Evolutionary conservation across 805 yeast genomes (phyloP).

Genomic region (Torulaspora quercuum): DNA sequence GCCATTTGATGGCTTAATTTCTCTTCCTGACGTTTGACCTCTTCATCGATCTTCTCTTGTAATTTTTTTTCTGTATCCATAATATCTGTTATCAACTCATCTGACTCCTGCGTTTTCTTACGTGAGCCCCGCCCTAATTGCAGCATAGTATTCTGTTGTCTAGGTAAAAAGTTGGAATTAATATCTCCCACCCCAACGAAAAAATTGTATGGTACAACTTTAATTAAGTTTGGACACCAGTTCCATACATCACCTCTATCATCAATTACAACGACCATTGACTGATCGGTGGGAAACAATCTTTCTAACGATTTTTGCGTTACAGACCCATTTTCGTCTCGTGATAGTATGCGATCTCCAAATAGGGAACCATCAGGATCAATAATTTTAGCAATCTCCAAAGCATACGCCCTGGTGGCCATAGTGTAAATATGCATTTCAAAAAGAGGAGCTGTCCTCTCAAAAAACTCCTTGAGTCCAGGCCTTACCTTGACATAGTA

Average conservation of each 20-base stretch:
- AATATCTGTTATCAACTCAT: constrained; percentile 34
- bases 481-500: constrained; percentile 93
- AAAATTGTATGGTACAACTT: constrained; percentile 93
- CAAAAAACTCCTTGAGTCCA: constrained; percentile 72
- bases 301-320: constrained; percentile 85
- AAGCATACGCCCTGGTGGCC: constrained; percentile 95
- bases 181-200: constrained; percentile 98
- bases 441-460: constrained; percentile 57
- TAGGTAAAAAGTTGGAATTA: constrained; percentile 86
- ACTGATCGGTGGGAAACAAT: constrained; percentile 90
- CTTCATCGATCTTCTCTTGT: constrained; percentile 33
- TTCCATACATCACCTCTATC: constrained; percentile 99
- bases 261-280: constrained; percentile 94
- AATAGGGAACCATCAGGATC: constrained; percentile 86
- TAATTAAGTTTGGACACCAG: constrained; percentile 87
- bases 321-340: constrained; percentile 92
- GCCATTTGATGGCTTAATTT: constrained; percentile 33
- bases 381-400: constrained; percentile 80
- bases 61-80: constrained; percentile 34
- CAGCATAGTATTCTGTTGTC: constrained; percentile 63
- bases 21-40: constrained; percentile 37
- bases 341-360: constrained; percentile 84
- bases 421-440: constrained; percentile 95
- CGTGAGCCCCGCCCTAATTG: constrained; percentile 34
- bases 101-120: constrained; percentile 32